Evolutionary conservation across 1,139 yeast genomes (phyloP).

Genomic region (Kodamaea fungicola): DNA sequence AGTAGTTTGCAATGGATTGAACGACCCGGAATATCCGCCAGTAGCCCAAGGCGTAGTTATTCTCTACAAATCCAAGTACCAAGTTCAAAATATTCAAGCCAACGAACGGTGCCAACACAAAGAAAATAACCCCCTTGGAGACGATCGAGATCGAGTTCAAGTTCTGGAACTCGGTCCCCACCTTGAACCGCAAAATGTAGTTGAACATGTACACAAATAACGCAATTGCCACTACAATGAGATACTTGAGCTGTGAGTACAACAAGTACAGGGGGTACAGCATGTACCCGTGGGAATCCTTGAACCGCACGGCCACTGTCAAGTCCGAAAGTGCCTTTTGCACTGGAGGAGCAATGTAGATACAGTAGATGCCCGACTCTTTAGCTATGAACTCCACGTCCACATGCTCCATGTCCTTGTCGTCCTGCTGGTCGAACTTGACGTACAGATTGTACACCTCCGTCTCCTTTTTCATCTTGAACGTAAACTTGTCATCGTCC

Average conservation of each 20-base stretch:
- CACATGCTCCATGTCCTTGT: slow-evolving; percentile 6
- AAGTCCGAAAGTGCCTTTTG: slow-evolving; percentile 8
- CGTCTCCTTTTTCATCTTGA: slow-evolving; percentile 5
- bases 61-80: slow-evolving; percentile 16
- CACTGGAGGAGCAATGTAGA: slow-evolving; percentile 27
- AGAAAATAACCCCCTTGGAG: slow-evolving; percentile 31
- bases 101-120: slow-evolving; percentile 24
- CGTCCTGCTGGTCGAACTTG: slow-evolving; percentile 5
- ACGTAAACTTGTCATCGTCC: slow-evolving; percentile 8
- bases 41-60: slow-evolving; percentile 13
- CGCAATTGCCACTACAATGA: slow-evolving; percentile 15
- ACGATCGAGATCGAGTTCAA: slow-evolving; percentile 33
- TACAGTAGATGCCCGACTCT: slow-evolving; percentile 33
- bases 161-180: slow-evolving; percentile 28
- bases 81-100: slow-evolving; percentile 10
- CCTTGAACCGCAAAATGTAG: slow-evolving; percentile 26
- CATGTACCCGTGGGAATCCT: slow-evolving; percentile 29
- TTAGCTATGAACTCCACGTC: slow-evolving; percentile 15
- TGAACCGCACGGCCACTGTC: slow-evolving; percentile 18
- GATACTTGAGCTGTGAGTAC: slow-evolving; percentile 19
- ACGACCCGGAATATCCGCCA: slow-evolving; percentile 3
- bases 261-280: slow-evolving; percentile 15
- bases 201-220: slow-evolving; percentile 23
- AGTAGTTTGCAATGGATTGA: slow-evolving; percentile 3
- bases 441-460: slow-evolving; percentile 10